Conservation (phyloP, 164 flowering plant genomes). For the Paratinospora sagittata region DNA sequence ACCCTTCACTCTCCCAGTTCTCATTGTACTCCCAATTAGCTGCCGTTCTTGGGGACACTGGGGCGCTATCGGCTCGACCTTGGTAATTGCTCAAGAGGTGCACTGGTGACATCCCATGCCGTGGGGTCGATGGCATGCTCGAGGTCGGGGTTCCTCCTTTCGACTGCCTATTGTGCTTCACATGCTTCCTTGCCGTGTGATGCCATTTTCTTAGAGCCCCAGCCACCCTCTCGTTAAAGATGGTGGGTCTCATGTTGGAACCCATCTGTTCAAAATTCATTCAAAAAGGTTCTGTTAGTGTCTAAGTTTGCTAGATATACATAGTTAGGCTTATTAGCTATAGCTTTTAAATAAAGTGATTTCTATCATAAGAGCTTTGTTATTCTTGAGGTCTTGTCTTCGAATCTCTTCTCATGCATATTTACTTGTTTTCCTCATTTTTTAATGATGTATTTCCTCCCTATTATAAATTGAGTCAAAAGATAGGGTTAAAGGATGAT, state of each 20-base stretch:
- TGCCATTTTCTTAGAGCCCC: background rate
- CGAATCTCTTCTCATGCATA: no score
- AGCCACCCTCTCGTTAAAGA: background rate
- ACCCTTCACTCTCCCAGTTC: background rate
- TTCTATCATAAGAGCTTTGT: no score
- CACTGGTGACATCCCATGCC: background rate
- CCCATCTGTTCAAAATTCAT: background rate
- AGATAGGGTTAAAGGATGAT: no score
- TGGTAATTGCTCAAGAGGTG: background rate
- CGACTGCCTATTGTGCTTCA: background rate
- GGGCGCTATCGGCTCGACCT: background rate
- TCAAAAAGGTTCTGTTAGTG: background rate
- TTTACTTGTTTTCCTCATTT: no score
- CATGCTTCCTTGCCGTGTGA: conserved; percentile 1
- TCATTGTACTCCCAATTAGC: background rate
- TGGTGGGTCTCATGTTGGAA: background rate
- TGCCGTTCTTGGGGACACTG: background rate
- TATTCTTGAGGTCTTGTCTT: no score
- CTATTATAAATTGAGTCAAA: no score
- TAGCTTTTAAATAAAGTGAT: no score
- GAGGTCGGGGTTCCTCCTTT: background rate
- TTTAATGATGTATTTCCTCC: no score
- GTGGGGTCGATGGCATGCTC: background rate
- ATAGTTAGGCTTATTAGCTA: no score
- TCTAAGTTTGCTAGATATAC: no score